These are phyloP conservation scores for Calonectria henricotiae DNA, from an alignment of 2,329 filamentous ascomycete genomes.

Conservation along the genomic window DNA sequence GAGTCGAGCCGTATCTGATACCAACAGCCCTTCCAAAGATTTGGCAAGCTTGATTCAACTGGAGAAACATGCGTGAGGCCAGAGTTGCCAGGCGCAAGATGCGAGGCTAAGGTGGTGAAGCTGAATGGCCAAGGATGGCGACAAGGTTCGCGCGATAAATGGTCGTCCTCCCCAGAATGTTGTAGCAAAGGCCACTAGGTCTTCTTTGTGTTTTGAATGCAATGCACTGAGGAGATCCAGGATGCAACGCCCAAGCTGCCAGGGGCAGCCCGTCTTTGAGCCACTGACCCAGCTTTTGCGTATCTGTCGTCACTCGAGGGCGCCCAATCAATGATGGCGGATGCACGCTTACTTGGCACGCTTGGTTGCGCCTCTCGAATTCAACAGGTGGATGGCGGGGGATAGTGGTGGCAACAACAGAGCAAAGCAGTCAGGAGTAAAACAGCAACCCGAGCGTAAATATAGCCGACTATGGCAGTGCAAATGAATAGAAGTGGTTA, in stretches of 20 bases:
- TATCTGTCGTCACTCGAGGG: constrained; percentile 26
- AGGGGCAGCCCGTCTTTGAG: constrained; percentile 37
- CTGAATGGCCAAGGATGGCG: constrained; percentile 1
- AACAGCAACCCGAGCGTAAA: constrained; percentile 3
- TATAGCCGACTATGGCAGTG: constrained; percentile 17
- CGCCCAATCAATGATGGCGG: constrained; percentile 36
- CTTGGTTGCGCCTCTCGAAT: constrained; percentile 28
- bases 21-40: background rate
- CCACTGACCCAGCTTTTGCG: constrained; percentile 36
- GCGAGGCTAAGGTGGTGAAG: constrained; percentile 5
- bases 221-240: constrained; percentile 33
- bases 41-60: constrained; percentile 21
- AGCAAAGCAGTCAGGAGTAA: background rate
- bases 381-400: constrained; percentile 11
- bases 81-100: constrained; percentile 13
- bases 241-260: constrained; percentile 33
- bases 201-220: constrained; percentile 6
- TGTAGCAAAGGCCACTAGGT: constrained; percentile 11
- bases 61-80: constrained; percentile 19
- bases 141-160: constrained; percentile 26
- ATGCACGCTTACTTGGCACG: constrained; percentile 33
- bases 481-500: constrained; percentile 31
- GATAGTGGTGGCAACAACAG: background rate
- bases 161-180: background rate
- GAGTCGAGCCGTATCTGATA: constrained; percentile 6